These are phyloP conservation scores for Paecilomyces formosus DNA, from an alignment of 2,329 filamentous ascomycete genomes.

Conservation along the genomic window DNA sequence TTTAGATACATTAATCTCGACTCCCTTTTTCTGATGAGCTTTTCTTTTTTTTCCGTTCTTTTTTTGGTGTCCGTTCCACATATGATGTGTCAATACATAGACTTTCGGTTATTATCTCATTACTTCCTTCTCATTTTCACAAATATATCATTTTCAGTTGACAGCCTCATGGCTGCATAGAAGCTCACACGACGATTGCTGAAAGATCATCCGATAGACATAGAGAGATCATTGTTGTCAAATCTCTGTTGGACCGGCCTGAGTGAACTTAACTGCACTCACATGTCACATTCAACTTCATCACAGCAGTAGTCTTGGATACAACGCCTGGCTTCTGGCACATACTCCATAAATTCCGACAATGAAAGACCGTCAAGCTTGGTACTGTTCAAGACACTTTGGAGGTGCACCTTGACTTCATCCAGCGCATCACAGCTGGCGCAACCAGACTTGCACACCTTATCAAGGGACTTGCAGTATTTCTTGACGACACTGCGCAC, in stretches of 20 bases:
- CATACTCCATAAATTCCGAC: neutral
- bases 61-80: neutral
- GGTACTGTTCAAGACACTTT: neutral
- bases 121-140: neutral
- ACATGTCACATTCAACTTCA: neutral
- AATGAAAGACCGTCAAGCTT: neutral
- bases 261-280: neutral
- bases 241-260: neutral
- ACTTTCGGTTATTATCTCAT: neutral
- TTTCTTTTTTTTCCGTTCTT: neutral
- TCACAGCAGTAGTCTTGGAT: no score
- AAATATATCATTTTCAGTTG: neutral
- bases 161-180: neutral
- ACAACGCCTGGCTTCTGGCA: no score
- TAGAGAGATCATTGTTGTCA: neutral
- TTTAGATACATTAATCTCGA: neutral
- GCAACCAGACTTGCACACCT: neutral
- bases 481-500: neutral
- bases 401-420: neutral
- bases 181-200: neutral
- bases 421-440: neutral
- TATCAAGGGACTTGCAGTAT: neutral
- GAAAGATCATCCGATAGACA: neutral
- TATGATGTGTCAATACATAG: neutral
- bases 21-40: neutral